These are phyloP conservation scores for Zizania latifolia DNA, from an alignment of 176 grass and related monocot species.

Conservation along the genomic window DNA sequence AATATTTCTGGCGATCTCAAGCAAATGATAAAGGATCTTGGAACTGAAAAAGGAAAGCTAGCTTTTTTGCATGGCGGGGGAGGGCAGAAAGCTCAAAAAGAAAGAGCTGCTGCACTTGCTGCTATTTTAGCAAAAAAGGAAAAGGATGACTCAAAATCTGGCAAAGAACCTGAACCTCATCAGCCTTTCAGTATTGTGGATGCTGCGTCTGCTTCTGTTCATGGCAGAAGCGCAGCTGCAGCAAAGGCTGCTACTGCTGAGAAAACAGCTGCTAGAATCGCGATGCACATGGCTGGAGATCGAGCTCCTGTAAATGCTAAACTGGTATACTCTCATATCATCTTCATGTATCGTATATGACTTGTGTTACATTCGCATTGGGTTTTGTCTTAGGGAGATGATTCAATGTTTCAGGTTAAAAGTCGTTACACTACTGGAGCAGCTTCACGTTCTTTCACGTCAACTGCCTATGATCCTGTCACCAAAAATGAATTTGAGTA, in stretches of 20 bases:
- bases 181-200: constrained; percentile 94
- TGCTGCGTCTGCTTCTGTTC: constrained; percentile 95
- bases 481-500: constrained; percentile 90
- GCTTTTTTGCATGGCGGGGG: constrained; percentile 80
- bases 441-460: constrained; percentile 93
- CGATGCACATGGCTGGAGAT: constrained; percentile 89
- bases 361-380: neutral
- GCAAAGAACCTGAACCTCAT: constrained; percentile 52
- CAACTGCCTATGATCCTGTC: constrained; percentile 88
- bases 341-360: neutral
- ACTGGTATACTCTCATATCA: constrained; percentile 51
- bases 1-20: constrained; percentile 95
- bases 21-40: constrained; percentile 95
- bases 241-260: constrained; percentile 78
- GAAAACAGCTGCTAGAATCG: constrained; percentile 89
- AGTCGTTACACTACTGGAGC: constrained; percentile 85
- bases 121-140: constrained; percentile 52
- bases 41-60: constrained; percentile 86
- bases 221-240: constrained; percentile 84
- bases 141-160: constrained; percentile 53
- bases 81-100: constrained; percentile 88
- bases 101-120: constrained; percentile 81
- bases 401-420: constrained; percentile 73
- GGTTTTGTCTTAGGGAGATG: constrained; percentile 12
- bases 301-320: constrained; percentile 83